A percentile compares a stretch with the other conserved stretches of the same genome.
phyloP scores from a whole-genome alignment of 2,329 filamentous ascomycete species.

The Ophiosphaerella narmari region DNA sequence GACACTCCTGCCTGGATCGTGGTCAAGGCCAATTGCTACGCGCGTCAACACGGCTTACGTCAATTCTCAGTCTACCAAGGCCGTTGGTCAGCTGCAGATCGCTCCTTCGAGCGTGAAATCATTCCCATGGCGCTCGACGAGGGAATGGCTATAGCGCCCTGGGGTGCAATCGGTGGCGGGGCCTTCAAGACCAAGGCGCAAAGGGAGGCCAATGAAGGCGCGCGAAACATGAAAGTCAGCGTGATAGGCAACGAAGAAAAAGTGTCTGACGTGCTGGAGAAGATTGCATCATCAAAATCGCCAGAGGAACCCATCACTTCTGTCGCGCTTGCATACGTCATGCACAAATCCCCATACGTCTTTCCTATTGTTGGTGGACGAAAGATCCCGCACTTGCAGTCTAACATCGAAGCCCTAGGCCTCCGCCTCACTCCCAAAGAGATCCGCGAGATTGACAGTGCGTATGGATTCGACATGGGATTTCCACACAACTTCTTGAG shows the following conservation, averaged over 20 bases:
- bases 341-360: slow-evolving; percentile 72
- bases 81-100: slow-evolving; percentile 49
- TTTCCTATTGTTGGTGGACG: slow-evolving; percentile 75
- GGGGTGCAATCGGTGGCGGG: slow-evolving; percentile 56
- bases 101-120: slow-evolving; percentile 54
- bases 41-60: slow-evolving; percentile 46
- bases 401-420: slow-evolving; percentile 70
- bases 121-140: slow-evolving; percentile 51
- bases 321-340: slow-evolving; percentile 73
- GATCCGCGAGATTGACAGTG: slow-evolving; percentile 67
- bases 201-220: slow-evolving; percentile 47
- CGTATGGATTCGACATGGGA: slow-evolving; percentile 65
- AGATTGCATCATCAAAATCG: slow-evolving; percentile 62
- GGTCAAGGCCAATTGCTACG: slow-evolving; percentile 40
- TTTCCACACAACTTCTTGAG: slow-evolving; percentile 58
- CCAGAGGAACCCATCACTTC: slow-evolving; percentile 56
- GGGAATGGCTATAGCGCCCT: slow-evolving; percentile 56
- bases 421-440: slow-evolving; percentile 65
- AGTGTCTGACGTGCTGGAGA: slow-evolving; percentile 62
- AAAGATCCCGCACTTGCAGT: slow-evolving; percentile 70
- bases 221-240: slow-evolving; percentile 44
- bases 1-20: slow-evolving; percentile 51
- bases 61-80: slow-evolving; percentile 49
- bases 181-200: slow-evolving; percentile 50
- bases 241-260: slow-evolving; percentile 54